phyloP scores from a whole-genome alignment of 176 grass and related monocot genomes.

The Hordeum vulgare region MorexV3_pseudomolecules_assembly NC_058521.1:529825912-529826411 shows the following conservation, averaged over 20 bases:
- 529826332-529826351: constrained; percentile 54
- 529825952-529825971: neutral
- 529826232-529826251: constrained; percentile 17
- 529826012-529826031: neutral
- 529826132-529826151: constrained; percentile 32
- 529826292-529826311: constrained; percentile 30
- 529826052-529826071: neutral
- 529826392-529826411: neutral
- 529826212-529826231: constrained; percentile 39
- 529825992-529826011: neutral
- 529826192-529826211: constrained; percentile 42
- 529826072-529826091: constrained; percentile 9
- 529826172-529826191: constrained; percentile 32
- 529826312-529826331: constrained; percentile 30
- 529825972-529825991: neutral
- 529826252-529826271: neutral
- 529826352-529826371: constrained; percentile 42
- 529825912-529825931: neutral
- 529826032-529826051: neutral
- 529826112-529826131: constrained; percentile 27
- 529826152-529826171: constrained; percentile 43
- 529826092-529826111: constrained; percentile 64
- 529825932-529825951: neutral
- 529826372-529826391: constrained; percentile 12
- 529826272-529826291: constrained; percentile 31